Conservation (phyloP, 257 asterid genomes). For the Eucommia ulmoides region DNA sequence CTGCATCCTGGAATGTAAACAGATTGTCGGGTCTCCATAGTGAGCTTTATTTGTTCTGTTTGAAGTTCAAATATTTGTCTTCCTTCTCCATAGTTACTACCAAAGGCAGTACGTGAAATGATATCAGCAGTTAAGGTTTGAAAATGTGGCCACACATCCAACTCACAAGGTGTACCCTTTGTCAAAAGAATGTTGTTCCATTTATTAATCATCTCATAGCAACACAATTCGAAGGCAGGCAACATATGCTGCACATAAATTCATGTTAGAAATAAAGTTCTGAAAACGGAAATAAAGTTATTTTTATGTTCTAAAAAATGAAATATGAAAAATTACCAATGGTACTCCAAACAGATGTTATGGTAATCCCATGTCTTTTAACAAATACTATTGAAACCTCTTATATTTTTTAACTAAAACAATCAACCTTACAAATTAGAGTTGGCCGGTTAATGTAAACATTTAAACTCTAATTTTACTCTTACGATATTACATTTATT, state of each 20-base stretch:
- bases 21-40: conserved; percentile 9
- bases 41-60: conserved; percentile 20
- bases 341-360: no score
- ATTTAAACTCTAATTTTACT: no score
- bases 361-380: no score
- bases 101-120: conserved; percentile 49
- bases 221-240: conserved; percentile 39
- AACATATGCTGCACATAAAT: conserved; percentile 36
- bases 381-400: no score
- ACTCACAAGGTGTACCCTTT: conserved; percentile 21
- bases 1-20: conserved; percentile 35
- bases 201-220: conserved; percentile 40
- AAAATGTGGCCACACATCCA: conserved; percentile 43
- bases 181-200: conserved; percentile 25
- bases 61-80: conserved; percentile 30
- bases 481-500: no score
- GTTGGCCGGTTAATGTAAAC: no score
- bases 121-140: conserved; percentile 27
- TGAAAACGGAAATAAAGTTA: no score
- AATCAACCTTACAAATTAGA: no score
- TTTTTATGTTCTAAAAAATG: no score
- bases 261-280: no score
- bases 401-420: no score
- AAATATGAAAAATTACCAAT: no score
- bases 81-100: conserved; percentile 48